Percentiles rank a stretch among this genome's conserved stretches.
These are phyloP conservation scores for Spinacia oleracea DNA, from an alignment of 179 eudicot genomes.

Conservation along the genomic window DNA sequence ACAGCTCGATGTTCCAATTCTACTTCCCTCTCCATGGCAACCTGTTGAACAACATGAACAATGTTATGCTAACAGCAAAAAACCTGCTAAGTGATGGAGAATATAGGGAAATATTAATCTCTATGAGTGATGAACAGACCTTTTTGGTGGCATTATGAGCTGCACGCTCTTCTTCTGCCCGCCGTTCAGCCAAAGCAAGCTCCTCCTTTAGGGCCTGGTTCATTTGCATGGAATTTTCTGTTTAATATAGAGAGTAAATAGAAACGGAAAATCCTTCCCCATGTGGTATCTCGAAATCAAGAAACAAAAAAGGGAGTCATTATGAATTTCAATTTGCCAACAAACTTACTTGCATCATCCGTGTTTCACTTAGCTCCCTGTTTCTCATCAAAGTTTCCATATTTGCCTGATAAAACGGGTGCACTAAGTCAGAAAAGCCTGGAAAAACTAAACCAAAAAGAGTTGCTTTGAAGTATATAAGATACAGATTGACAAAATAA, in stretches of 20 bases:
- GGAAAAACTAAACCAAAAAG: not conserved
- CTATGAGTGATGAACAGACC: conserved; percentile 40
- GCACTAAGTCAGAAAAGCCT: conserved; percentile 12
- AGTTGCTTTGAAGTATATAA: conserved; percentile 10
- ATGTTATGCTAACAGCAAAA: conserved; percentile 9
- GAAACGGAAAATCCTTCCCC: not conserved
- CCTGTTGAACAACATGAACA: conserved; percentile 43
- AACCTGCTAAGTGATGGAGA: not conserved
- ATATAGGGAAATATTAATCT: not conserved
- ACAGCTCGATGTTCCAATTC: conserved; percentile 93
- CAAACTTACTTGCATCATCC: conserved; percentile 96
- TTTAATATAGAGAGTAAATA: not conserved
- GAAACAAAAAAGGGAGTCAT: conserved; percentile 5
- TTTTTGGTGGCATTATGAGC: conserved; percentile 94
- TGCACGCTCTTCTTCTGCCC: conserved; percentile 95
- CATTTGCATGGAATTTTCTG: conserved; percentile 10
- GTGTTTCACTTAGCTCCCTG: conserved; percentile 91
- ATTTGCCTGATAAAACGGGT: conserved; percentile 61
- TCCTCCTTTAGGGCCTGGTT: conserved; percentile 90
- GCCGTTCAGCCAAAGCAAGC: conserved; percentile 82
- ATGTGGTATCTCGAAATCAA: not conserved
- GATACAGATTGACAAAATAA: not conserved
- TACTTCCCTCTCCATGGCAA: conserved; percentile 98
- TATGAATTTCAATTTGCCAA: conserved; percentile 2
- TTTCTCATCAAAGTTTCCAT: conserved; percentile 94